Percentiles rank a stretch among this genome's conserved stretches.
Conservation (phyloP, 2,329 filamentous ascomycete genomes). For the Elsinoe arachidis region DNA sequence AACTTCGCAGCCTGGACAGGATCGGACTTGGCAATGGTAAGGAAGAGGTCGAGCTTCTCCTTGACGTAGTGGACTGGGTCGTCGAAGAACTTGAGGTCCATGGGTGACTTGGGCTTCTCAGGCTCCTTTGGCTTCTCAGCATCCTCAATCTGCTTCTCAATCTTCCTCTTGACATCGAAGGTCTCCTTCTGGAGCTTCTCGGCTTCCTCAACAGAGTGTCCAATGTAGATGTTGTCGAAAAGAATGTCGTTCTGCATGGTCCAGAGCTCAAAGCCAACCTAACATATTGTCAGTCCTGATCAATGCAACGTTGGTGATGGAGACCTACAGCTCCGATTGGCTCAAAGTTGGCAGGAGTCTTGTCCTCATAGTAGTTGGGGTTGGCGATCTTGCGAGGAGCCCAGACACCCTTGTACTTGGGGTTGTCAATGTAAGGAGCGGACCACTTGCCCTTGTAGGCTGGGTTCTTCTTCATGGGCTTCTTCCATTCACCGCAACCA, state of each 20-base stretch:
- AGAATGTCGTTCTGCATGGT: conserved; percentile 99
- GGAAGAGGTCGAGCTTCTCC: conserved; percentile 89
- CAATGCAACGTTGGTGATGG: neutral
- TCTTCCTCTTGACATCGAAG: conserved; percentile 76
- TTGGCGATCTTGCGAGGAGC: conserved; percentile 92
- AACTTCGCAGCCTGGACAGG: conserved; percentile 78
- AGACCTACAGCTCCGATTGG: conserved; percentile 87
- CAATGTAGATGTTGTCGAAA: conserved; percentile 99
- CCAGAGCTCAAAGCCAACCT: conserved; percentile 99
- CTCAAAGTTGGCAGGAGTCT: conserved; percentile 92
- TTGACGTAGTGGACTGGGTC: conserved; percentile 80
- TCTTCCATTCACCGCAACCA: conserved; percentile 87
- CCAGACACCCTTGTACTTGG: conserved; percentile 95
- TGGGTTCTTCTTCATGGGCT: conserved; percentile 89
- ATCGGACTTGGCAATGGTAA: conserved; percentile 72
- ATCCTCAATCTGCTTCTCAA: conserved; percentile 75
- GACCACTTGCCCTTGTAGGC: conserved; percentile 99
- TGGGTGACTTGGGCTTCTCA: conserved; percentile 59
- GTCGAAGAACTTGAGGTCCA: conserved; percentile 78
- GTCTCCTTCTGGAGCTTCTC: conserved; percentile 81
- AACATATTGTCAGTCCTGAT: conserved; percentile 17
- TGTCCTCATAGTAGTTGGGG: conserved; percentile 94
- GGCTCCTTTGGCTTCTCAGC: conserved; percentile 67
- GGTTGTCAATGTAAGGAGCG: conserved; percentile 90
- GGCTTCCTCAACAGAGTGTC: conserved; percentile 89